Evolutionary conservation across 208 protist species (phyloP), one percentile per base, ranked within the genome.

Genomic region (Leishmania turanica): DNA sequence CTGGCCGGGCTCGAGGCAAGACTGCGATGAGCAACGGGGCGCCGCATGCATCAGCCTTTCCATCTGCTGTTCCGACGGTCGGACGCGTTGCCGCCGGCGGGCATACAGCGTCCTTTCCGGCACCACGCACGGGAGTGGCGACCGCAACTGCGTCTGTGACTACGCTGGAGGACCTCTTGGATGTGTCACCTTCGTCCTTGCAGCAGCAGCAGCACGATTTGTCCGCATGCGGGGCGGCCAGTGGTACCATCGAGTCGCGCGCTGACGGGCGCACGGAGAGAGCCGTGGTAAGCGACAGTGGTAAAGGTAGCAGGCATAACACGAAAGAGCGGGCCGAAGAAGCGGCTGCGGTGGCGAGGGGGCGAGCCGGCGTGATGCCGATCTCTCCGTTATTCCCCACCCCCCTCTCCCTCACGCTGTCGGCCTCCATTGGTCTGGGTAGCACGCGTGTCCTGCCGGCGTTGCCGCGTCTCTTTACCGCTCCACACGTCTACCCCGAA

Each of bases 371-470:
- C 34, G 24, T 24, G 47, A 21, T 42, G 49, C 19, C 45, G 15
- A 21, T 75, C n/a, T 37, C 17, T 7, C 64, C 24, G 1, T 15
- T 45, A 21, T 21, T 31, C 69, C 51, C 62, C 62, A 68, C 62
- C 31, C 31, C 31, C 13, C 2, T 40, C 42, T 71, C 78, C 3
- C 37, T 65, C 40, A 73, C 66, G 17, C 75, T 79, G 27, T 77
- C 62, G 21, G 21, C 78, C 13, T n/a, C 62, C n/a, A 56, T 79
- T 2, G 49, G 47, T 21, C 64, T 71, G 9, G 66, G 83, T 6
- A 86, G 78, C 24, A 75, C 90, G 9, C 84, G 80, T 17, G 40
- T 87, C 34, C 84, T 95, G 45, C 91, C 91, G 3, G 79, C 83
- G 19, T 51, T 87, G 15, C 90, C 90, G 31, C 82, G 82, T 15